Evolutionary conservation across 208 protist genomes (phyloP).

Genomic region (Leishmania tropica): DNA sequence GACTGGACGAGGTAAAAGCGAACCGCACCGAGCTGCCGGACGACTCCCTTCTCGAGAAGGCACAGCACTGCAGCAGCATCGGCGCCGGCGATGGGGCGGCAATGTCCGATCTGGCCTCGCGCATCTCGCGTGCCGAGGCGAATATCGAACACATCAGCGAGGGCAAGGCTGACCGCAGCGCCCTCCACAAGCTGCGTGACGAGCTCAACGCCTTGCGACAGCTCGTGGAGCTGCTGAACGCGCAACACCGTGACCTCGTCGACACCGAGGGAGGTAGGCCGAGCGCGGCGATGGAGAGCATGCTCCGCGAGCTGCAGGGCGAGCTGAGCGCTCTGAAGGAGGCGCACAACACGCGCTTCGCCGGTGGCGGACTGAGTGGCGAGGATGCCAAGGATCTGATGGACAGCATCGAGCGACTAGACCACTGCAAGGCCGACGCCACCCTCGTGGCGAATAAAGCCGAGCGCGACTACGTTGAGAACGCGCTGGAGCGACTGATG

Average conservation of each 20-base stretch:
- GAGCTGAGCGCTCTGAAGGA: conserved; percentile 58
- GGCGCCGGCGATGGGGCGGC: conserved; percentile 16
- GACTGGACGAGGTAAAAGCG: conserved; percentile 63
- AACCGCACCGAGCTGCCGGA: conserved; percentile 37
- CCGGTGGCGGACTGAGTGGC: conserved; percentile 16
- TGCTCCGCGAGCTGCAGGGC: conserved; percentile 68
- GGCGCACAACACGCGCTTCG: conserved; percentile 14
- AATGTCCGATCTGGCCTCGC: conserved; percentile 40
- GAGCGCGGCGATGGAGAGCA: conserved; percentile 34
- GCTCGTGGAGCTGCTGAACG: conserved; percentile 50
- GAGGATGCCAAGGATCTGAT: conserved; percentile 62
- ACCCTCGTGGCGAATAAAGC: conserved; percentile 91
- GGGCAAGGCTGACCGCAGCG: conserved; percentile 67
- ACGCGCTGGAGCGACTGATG: conserved; percentile 90
- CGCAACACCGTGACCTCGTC: conserved; percentile 17
- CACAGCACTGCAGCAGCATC: conserved; percentile 11
- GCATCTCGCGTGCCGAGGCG: conserved; percentile 35
- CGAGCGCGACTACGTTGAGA: conserved; percentile 92
- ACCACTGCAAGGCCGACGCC: conserved; percentile 88
- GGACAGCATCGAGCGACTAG: conserved; percentile 73
- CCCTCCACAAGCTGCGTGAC: conserved; percentile 75
- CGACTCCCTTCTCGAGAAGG: not conserved
- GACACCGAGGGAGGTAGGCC: conserved; percentile 11
- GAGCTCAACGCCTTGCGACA: conserved; percentile 61
- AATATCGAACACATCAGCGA: conserved; percentile 49